phyloP scores from a whole-genome alignment of 139 green algal species.

The Chlorella vulgaris region DNA sequence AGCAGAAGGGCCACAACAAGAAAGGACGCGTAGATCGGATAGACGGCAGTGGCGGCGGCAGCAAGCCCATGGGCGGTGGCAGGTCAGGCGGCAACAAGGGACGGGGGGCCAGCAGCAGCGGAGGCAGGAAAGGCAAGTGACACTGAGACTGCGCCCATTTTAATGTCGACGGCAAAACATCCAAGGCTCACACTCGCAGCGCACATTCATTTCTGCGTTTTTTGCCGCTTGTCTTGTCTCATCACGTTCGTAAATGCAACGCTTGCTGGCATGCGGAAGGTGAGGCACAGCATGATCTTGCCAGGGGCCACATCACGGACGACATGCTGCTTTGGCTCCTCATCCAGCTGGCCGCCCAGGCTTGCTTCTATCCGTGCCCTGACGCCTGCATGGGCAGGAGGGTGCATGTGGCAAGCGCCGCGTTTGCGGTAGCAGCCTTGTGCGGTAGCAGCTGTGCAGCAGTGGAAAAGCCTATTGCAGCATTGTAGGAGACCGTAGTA shows the following conservation, averaged over 20 bases:
- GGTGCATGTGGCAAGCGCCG: neutral
- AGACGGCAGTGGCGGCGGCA: neutral
- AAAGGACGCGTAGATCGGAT: constrained; percentile 20
- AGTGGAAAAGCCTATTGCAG: too few species aligned
- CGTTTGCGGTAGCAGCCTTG: neutral
- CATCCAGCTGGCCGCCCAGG: constrained; percentile 69
- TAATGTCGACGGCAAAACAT: too few species aligned
- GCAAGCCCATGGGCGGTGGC: neutral
- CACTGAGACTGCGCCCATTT: neutral
- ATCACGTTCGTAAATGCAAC: constrained; percentile 2
- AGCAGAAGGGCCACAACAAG: constrained; percentile 52
- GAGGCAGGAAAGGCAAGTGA: constrained; percentile 9
- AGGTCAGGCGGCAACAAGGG: constrained; percentile 8
- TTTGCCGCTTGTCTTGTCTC: constrained; percentile 23
- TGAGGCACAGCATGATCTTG: constrained; percentile 93
- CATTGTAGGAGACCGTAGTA: constrained; percentile 40
- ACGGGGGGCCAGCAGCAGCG: constrained; percentile 14
- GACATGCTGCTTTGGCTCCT: constrained; percentile 51
- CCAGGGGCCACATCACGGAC: constrained; percentile 92
- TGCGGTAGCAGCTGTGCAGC: neutral
- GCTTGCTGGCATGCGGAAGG: constrained; percentile 62
- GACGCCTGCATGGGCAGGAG: constrained; percentile 54
- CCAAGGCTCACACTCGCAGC: too few species aligned
- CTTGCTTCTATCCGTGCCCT: constrained; percentile 57
- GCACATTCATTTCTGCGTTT: too few species aligned